Evolutionary conservation across 345 rosid species (phyloP), one percentile per base, ranked within the genome.

Genomic region (Toxicodendron radicans): DNA sequence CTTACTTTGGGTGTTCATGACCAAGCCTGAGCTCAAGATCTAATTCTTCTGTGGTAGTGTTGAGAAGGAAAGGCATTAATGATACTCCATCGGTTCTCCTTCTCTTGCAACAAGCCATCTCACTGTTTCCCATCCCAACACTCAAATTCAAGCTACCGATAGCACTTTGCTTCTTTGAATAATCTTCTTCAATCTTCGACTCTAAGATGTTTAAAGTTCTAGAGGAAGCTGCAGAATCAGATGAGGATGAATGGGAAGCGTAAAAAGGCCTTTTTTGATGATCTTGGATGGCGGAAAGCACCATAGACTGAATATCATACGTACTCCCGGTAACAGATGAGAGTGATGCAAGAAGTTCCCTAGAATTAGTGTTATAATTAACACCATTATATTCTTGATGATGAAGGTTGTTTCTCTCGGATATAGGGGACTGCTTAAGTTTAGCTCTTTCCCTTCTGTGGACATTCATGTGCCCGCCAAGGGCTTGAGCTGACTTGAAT

Each of bases 401-500:
- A 41, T 38, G 38, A 58, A 10, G 38, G 24, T 56, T 10, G 11
- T 21, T 27, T 58, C 13, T 58, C 63, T n/a, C 61, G 6, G 20
- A n/a, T 21, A 17, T 17, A 41, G 70, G 57, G 30, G 54, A 58
- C 38, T 76, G 82, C 60, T 75, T 82, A 52, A 79, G 85, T 57
- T 78, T 75, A 61, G 90, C 90, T 75, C 82, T 72, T 60, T 85
- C 88, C 66, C 84, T 81, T 64, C 88, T 79, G 76, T 84, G 90
- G 45, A 83, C 79, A 73, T 86, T 86, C 90, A 79, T 86, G 58
- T 84, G 88, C 73, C 90, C 90, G 0, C 88, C 88, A 73, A 87
- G 60, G 71, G 88, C 88, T 81, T 84, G 90, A 12, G 86, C 88
- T 48, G 86, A 84, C 78, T 81, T 84, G 76, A 84, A 86, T 73